Conservation (phyloP, 148 eudicot species). For the Bassia scoparia region DNA sequence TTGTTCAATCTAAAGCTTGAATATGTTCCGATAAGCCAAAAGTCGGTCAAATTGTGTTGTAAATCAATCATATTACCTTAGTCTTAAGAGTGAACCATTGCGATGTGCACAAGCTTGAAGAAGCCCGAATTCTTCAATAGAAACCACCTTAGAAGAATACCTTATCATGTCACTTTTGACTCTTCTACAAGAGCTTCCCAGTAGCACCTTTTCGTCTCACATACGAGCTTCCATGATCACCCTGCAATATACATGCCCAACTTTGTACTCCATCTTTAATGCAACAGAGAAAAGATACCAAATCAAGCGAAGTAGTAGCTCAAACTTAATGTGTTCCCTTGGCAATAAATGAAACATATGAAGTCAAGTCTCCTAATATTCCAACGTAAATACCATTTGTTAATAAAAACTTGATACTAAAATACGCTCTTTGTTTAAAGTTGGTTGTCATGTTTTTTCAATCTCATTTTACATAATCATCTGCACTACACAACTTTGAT, state of each 20-base stretch:
- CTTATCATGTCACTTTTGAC: conserved; percentile 42
- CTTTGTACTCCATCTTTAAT: too few species aligned
- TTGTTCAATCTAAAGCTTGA: too few species aligned
- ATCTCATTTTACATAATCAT: not conserved
- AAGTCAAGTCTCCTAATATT: conserved; percentile 31
- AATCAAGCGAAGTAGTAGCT: not conserved
- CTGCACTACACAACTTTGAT: too few species aligned
- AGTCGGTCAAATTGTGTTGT: not conserved
- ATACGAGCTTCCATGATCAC: conserved; percentile 44
- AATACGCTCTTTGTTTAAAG: not conserved
- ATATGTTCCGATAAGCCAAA: too few species aligned
- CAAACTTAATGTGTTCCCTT: too few species aligned
- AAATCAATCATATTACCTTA: conserved; percentile 31
- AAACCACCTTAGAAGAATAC: conserved; percentile 58
- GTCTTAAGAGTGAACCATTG: conserved; percentile 46
- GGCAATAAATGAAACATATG: conserved; percentile 33
- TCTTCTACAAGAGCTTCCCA: conserved; percentile 54
- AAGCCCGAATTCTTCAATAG: conserved; percentile 42
- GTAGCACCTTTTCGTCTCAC: conserved; percentile 38
- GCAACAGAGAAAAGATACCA: not conserved
- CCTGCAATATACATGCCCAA: conserved; percentile 25
- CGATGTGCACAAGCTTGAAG: conserved; percentile 44
- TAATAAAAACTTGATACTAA: not conserved
- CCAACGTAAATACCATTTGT: conserved; percentile 17
- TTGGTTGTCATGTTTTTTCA: not conserved